Conservation (phyloP, 2,329 filamentous ascomycete genomes). For the Penicillium concentricum region DNA sequence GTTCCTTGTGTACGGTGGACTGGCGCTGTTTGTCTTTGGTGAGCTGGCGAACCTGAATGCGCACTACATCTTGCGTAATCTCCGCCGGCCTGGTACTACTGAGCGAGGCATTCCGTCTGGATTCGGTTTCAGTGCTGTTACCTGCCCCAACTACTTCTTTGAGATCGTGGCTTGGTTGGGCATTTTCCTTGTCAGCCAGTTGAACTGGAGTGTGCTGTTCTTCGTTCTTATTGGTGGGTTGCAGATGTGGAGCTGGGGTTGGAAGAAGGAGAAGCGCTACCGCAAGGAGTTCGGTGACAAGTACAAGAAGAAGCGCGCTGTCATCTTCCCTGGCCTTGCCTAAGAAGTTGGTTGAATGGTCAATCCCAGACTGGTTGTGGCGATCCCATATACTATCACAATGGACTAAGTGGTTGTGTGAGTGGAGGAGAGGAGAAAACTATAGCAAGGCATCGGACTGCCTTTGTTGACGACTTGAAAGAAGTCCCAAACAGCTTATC, state of each 20-base stretch:
- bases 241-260: conserved; percentile 86
- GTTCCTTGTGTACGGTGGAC: conserved; percentile 62
- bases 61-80: conserved; percentile 73
- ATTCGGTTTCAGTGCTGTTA: conserved; percentile 81
- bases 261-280: conserved; percentile 88
- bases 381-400: background rate
- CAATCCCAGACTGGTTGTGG: background rate
- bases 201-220: conserved; percentile 70
- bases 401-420: background rate
- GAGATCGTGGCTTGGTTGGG: conserved; percentile 85
- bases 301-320: conserved; percentile 92
- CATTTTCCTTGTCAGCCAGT: conserved; percentile 71
- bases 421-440: background rate
- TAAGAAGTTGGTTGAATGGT: conserved; percentile 40
- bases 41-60: conserved; percentile 78
- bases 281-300: conserved; percentile 86
- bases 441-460: background rate
- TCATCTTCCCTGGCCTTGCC: conserved; percentile 75
- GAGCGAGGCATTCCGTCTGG: conserved; percentile 86
- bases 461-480: background rate
- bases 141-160: conserved; percentile 97
- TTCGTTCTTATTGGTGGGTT: conserved; percentile 71
- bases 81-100: conserved; percentile 76
- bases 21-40: conserved; percentile 72
- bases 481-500: background rate